Conservation (phyloP, 495 filamentous ascomycete genomes). For the Rostrohypoxylon terebratum region DNA sequence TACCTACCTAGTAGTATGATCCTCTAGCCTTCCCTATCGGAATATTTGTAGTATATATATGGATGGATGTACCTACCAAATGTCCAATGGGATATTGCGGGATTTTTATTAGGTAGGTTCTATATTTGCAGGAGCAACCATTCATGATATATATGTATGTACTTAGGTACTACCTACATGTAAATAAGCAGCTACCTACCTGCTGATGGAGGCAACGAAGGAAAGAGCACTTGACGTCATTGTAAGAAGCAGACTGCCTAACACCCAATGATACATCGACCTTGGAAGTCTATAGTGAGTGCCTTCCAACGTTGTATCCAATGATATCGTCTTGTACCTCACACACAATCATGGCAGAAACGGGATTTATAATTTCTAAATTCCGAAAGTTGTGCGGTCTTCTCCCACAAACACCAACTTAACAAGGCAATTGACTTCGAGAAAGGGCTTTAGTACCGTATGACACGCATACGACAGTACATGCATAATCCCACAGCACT, state of each 20-base stretch:
- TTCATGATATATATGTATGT: not conserved
- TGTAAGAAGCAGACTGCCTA: not conserved
- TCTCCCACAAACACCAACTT: not conserved
- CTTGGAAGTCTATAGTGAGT: not conserved
- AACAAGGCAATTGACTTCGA: not conserved
- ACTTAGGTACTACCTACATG: not conserved
- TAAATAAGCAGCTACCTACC: no score
- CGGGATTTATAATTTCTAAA: not conserved
- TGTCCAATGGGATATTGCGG: not conserved
- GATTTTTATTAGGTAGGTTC: not conserved
- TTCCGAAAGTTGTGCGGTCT: not conserved
- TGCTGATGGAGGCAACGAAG: not conserved
- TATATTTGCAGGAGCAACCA: not conserved
- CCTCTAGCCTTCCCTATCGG: not conserved
- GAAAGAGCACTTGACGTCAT: conserved; percentile 20
- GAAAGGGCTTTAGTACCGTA: not conserved
- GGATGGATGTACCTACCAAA: no score
- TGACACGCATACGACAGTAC: conserved; percentile 9
- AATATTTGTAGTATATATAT: not conserved
- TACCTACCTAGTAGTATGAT: no score
- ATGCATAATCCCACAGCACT: conserved; percentile 1
- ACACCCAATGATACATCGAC: not conserved
- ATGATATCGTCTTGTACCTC: not conserved
- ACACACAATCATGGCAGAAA: not conserved
- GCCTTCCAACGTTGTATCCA: not conserved